Conservation (phyloP, 2,329 filamentous ascomycete genomes). For the Calycina marina region DNA sequence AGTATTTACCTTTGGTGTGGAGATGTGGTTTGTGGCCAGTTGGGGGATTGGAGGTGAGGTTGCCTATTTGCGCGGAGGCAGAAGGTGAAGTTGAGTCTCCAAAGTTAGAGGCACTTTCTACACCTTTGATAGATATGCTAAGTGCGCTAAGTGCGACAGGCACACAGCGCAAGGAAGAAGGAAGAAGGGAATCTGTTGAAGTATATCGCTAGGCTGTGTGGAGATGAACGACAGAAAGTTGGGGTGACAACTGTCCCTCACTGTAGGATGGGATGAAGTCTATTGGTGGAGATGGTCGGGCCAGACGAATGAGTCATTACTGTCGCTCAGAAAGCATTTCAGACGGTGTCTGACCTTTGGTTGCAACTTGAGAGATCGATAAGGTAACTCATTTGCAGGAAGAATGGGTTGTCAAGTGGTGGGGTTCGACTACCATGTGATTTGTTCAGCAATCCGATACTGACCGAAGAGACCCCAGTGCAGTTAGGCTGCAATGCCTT, state of each 20-base stretch:
- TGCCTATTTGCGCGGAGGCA: not conserved
- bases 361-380: not conserved
- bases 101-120: not conserved
- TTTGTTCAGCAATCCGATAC: conserved; percentile 3
- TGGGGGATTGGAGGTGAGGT: too few relatives aligned
- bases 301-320: not conserved
- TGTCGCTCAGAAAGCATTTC: not conserved
- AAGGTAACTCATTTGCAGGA: not conserved
- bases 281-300: not conserved
- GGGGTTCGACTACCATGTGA: conserved; percentile 1
- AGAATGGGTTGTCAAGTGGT: not conserved
- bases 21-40: too few relatives aligned
- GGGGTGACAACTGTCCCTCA: not conserved
- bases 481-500: conserved; percentile 7
- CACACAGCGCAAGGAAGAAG: not conserved
- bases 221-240: not conserved
- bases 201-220: not conserved
- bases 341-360: not conserved
- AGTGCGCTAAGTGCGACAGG: not conserved
- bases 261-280: not conserved
- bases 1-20: too few relatives aligned
- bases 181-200: not conserved
- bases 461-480: conserved; percentile 2
- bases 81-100: not conserved
- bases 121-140: not conserved